These are phyloP conservation scores for Tolypocladium tropicale DNA, from an alignment of 2,329 filamentous ascomycete species.

Conservation along the genomic window DNA sequence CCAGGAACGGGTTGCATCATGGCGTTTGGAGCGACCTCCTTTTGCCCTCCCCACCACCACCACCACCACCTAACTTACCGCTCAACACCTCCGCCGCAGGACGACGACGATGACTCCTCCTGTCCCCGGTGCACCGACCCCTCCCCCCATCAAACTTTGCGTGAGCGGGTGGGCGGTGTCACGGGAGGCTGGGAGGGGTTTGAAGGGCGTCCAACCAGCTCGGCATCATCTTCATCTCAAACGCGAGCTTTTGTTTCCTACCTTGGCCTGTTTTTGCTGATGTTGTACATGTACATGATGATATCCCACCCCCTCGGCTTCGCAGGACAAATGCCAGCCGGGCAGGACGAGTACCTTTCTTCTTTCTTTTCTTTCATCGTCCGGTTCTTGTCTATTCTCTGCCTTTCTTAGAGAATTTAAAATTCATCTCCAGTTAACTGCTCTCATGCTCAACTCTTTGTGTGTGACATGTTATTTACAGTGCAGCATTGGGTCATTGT, in stretches of 20 bases:
- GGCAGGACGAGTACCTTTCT: neutral
- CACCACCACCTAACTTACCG: no score
- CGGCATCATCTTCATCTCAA: no score
- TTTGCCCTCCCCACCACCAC: neutral
- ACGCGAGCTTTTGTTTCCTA: neutral
- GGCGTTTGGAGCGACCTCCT: neutral
- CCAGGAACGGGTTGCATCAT: neutral
- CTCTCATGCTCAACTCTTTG: no score
- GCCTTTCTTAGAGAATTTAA: neutral
- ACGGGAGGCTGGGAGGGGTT: no score
- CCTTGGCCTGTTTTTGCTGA: neutral
- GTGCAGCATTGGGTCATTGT: neutral
- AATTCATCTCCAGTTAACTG: no score
- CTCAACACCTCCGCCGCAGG: no score
- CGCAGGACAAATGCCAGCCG: neutral
- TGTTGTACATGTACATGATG: constrained; percentile 2
- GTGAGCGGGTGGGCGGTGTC: neutral
- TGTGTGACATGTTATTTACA: no score
- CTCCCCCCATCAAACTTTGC: no score
- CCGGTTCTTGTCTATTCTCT: neutral
- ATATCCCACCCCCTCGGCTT: constrained; percentile 6
- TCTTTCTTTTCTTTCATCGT: neutral
- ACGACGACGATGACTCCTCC: no score
- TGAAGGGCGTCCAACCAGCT: no score
- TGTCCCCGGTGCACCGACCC: no score